Base-by-base conservation (phyloP, 805 yeast genomes). In the Lachancea lanzarotensis region DNA sequence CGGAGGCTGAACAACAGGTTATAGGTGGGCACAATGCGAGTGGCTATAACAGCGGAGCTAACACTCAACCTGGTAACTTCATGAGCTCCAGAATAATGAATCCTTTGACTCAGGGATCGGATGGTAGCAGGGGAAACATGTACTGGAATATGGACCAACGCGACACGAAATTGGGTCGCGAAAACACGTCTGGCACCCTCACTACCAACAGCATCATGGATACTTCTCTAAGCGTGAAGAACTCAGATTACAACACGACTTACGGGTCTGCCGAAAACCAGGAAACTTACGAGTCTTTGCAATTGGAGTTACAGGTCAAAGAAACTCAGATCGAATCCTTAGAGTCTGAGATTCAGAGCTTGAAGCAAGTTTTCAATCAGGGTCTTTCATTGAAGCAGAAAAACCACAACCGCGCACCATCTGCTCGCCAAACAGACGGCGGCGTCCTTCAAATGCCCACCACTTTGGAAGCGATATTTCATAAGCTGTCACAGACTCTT, bases 271-370 rank as follows among this genome's bases (percentile, higher is more conserved):
- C 43, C 9, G 40, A 35, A 25, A 17, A 40, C 15, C 32, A 29
- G 22, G 56, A 51, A 13, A 65, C 60, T 2, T 29, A 50, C 11
- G 77, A 74, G 38, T 62, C 67, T 43, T 59, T 76, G 45, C 73
- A 71, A 51, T 61, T 76, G 39, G 78, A 79, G 50, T 55, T 82
- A 41, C 72, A 72, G 45, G 63, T 81, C 41, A 82, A 81, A 56
- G 79, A 81, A 38, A 65, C 72, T 0, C 72, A 74, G 34, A 72
- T 76, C 32, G 69, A 70, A 35, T 65, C 71, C 2, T 55, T 76
- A 29, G 76, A 75, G 50, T 56, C 55, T 22, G 80, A 76, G 45
- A 61, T 74, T 12, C 66, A 68, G 37, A 63, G 63, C 34, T 48
- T 70, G 40, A 70, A 64, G 37, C 50, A 29, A 3, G 31, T 53